Evolutionary conservation across 129 eudicot species (phyloP), one percentile per base, ranked within the genome.

Genomic region (Tanacetum coccineum): DNA sequence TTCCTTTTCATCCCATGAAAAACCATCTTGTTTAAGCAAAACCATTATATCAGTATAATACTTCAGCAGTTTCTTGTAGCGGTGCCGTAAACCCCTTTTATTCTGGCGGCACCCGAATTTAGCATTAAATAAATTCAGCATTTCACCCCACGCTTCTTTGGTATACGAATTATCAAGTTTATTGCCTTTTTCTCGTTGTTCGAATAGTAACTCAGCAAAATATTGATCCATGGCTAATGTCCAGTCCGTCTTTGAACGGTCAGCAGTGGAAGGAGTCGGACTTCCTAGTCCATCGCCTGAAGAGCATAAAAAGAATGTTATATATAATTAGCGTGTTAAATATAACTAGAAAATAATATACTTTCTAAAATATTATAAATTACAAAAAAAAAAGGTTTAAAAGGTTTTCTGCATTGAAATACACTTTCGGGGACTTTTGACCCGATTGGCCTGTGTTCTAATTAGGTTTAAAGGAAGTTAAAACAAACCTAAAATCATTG

Each of bases 91-190:
- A 52, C 74, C 72, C 62, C 85, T 64, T 70, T 80, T 84, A 13
- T 75, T 84, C 64, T 80, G 80, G 20, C 73, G 81, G n/a, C 81
- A 32, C 10, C 89, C 84, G 30, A 58, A 81, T 13, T 81, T 80
- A 32, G 68, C 71, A 71, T 62, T 78, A 25, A 84, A 84, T 44
- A 74, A 75, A 13, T 50, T 62, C 57, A 84, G 81, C 81, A 84
- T 84, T 28, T 84, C 85, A 3, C 76, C 71, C 89, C 89, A 84
- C 42, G 85, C 81, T 68, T 71, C 79, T 78, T 71, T 84, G 67
- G 74, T 67, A 62, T 67, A 80, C 3, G 81, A 78, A 71, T 68
- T 46, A 44, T 67, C 62, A 62, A 67, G 71, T 73, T 80, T 84
- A 78, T 84, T 84, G 74, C 85, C 89, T 67, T 74, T 78, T 81